Base-by-base conservation (phyloP, 2,329 filamentous ascomycete species). In the Chaetomiaceae sp. region DNA sequence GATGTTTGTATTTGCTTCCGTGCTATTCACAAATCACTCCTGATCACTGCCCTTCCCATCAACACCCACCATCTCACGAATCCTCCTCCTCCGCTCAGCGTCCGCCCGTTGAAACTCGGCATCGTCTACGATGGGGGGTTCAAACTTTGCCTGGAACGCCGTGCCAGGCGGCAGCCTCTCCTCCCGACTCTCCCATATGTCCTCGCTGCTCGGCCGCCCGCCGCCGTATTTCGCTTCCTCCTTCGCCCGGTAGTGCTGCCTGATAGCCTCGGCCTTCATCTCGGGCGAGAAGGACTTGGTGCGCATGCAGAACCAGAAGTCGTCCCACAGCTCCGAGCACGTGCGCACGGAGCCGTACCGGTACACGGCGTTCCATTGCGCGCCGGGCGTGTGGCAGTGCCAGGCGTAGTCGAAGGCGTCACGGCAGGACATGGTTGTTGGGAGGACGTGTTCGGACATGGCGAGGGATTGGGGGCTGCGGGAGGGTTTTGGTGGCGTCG, bases 291-390 rank as follows among this genome's bases (percentile, higher is more conserved):
- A 83, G 2, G 79, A 78, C 64, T 86, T 84, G 33, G 84, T 85
- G 59, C 89, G 85, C 91, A 97, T 96, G 76, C 94, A 99, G 73
- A 96, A 92, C 88, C 91, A 95, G 71, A 96, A 97, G 70, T 96
- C 89, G 56, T 86, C 81, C 90, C 92, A 96, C 58, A 90, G 85
- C 61, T 95, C 87, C 57, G 77, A 82, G 76, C 94, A 99, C 3
- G 81, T 78, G 40, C 86, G 82, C 64, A 95, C 74, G 37, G 77
- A 74, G 57, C 94, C 94, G 66, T 90, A 86, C 34, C 94, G 87
- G 76, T 97, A 99, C 33, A 97, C 80, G 64, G 90, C 84, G 64
- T 88, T 90, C 77, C 91, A 96, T 69, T 97, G 91, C 1, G 92
- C 90, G 48, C 90, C 91, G 8, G 96, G 77, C 0, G 87, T 90